A percentile compares a stretch with the other conserved stretches of the same genome.
phyloP scores from a whole-genome alignment of 768 basidiomycete species.

The Suillus variegatus region DNA sequence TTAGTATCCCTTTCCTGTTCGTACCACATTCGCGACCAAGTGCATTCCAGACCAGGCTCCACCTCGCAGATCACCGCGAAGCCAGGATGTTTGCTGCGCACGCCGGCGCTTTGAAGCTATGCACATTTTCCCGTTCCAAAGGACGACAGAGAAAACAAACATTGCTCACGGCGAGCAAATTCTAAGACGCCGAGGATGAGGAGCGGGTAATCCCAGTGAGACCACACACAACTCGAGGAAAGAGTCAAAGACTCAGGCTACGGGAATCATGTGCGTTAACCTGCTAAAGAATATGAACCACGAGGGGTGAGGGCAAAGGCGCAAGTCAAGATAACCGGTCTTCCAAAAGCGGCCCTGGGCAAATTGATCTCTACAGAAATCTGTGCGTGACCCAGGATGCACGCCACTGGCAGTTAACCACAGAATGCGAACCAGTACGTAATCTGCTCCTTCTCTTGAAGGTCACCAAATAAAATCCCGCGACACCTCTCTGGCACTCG shows the following conservation, averaged over 20 bases:
- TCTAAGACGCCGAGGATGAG: slow-evolving; percentile 55
- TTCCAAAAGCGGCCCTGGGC: slow-evolving; percentile 33
- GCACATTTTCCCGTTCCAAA: slow-evolving; percentile 22
- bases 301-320: slow-evolving; percentile 16
- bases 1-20: slow-evolving; percentile 36
- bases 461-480: slow-evolving; percentile 33
- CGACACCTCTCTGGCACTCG: slow-evolving; percentile 51
- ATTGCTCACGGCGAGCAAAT: slow-evolving; percentile 57
- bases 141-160: slow-evolving; percentile 22
- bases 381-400: slow-evolving; percentile 38
- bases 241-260: slow-evolving; percentile 47
- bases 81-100: slow-evolving; percentile 56
- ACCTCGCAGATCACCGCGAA: slow-evolving; percentile 36
- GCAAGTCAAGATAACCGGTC: slow-evolving; percentile 13
- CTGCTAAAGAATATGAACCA: slow-evolving; percentile 28
- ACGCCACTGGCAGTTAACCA: slow-evolving; percentile 7
- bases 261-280: slow-evolving; percentile 42
- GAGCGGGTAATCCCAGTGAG: slow-evolving; percentile 16
- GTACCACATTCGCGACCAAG: slow-evolving; percentile 30
- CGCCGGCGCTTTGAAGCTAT: slow-evolving; percentile 50
- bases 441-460: slow-evolving; percentile 38
- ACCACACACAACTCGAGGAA: slow-evolving; percentile 26
- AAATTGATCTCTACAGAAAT: slow-evolving; percentile 21
- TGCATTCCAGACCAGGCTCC: slow-evolving; percentile 23
- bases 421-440: slow-evolving; percentile 35